Percentiles rank a stretch among this genome's conserved stretches.
These are phyloP conservation scores for Cordyceps cateniannulata DNA, from an alignment of 2,329 filamentous ascomycete genomes.

Conservation along the genomic window DNA sequence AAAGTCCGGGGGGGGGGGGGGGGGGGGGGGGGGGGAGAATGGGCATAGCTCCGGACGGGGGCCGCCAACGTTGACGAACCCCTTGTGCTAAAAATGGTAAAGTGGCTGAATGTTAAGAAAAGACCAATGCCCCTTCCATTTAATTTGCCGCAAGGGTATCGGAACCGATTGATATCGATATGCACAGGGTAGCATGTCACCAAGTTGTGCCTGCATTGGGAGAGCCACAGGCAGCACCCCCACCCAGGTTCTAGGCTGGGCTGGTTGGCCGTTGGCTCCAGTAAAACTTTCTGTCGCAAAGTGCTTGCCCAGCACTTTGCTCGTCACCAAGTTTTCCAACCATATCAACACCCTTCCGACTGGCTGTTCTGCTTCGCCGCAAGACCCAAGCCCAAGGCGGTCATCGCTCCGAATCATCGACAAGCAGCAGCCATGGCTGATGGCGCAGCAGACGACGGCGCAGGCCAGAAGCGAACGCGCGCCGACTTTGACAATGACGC, in stretches of 20 bases:
- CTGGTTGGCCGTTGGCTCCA: conserved; percentile 2
- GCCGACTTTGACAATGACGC: conserved; percentile 46
- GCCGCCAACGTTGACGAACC: neutral
- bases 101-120: neutral
- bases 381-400: neutral
- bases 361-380: neutral
- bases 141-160: neutral
- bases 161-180: neutral
- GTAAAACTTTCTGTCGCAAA: conserved; percentile 10
- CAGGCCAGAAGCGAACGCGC: conserved; percentile 44
- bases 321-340: neutral
- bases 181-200: conserved; percentile 1
- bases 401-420: neutral
- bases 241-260: neutral
- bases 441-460: conserved; percentile 25
- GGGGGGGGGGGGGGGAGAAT: no score
- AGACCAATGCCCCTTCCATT: neutral
- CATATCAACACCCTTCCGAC: neutral
- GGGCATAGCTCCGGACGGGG: neutral
- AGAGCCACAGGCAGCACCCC: neutral
- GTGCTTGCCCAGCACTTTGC: neutral
- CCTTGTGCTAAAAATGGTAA: neutral
- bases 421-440: conserved; percentile 21
- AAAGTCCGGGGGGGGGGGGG: neutral
- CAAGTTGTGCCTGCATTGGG: neutral